phyloP scores from a whole-genome alignment of 2,329 filamentous ascomycete species.

The Trichocomaceae sp. region DNA sequence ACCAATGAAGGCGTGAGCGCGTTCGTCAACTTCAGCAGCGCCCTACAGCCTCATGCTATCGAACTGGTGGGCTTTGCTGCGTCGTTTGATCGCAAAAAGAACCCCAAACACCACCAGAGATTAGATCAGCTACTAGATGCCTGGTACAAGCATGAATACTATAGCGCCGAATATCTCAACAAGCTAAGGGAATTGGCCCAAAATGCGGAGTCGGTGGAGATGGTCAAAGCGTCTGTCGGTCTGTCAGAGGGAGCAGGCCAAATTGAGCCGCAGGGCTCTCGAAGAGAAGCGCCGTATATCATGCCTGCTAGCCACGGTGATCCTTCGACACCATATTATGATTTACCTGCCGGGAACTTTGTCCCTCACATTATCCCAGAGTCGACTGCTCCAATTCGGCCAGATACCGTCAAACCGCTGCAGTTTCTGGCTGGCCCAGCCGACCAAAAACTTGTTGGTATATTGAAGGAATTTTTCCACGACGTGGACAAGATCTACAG shows the following conservation, averaged over 20 bases:
- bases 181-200: slow-evolving; percentile 56
- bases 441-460: slow-evolving; percentile 57
- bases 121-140: slow-evolving; percentile 58
- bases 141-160: slow-evolving; percentile 64
- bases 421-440: slow-evolving; percentile 63
- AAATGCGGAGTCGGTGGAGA: slow-evolving; percentile 33
- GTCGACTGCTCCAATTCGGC: slow-evolving; percentile 66
- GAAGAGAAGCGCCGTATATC: slow-evolving; percentile 54
- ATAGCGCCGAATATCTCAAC: slow-evolving; percentile 47
- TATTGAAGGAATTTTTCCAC: slow-evolving; percentile 63
- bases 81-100: slow-evolving; percentile 49
- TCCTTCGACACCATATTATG: slow-evolving; percentile 65
- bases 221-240: slow-evolving; percentile 25
- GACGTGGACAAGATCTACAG: slow-evolving; percentile 65
- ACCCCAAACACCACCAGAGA: slow-evolving; percentile 61
- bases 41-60: slow-evolving; percentile 54
- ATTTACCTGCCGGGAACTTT: slow-evolving; percentile 74
- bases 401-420: slow-evolving; percentile 63
- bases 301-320: slow-evolving; percentile 76
- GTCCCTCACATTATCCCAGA: slow-evolving; percentile 72
- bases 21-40: slow-evolving; percentile 46
- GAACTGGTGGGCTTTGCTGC: slow-evolving; percentile 56
- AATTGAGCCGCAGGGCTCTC: slow-evolving; percentile 40
- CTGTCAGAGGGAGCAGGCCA: slow-evolving; percentile 20
- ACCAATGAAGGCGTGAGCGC: slow-evolving; percentile 37